phyloP scores from a whole-genome alignment of 495 filamentous ascomycete genomes.

The Annulohypoxylon moriforme region DNA sequence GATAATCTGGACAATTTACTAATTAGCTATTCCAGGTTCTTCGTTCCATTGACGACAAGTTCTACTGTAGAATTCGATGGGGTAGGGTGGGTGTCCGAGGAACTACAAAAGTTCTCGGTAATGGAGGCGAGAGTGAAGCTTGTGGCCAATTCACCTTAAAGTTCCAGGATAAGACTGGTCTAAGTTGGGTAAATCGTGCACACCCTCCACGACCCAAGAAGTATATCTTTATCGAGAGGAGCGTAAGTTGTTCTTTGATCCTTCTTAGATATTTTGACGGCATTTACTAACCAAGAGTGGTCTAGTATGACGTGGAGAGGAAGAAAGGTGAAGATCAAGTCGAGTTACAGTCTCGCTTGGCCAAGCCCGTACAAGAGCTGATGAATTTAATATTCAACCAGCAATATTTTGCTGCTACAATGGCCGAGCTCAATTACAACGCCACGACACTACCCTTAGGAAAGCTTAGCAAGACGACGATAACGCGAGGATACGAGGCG shows the following conservation, averaged over 20 bases:
- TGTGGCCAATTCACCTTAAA: slow-evolving; percentile 71
- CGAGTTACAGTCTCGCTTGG: slow-evolving; percentile 63
- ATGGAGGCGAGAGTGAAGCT: slow-evolving; percentile 58
- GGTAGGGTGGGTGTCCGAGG: slow-evolving; percentile 82
- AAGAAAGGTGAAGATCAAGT: slow-evolving; percentile 56
- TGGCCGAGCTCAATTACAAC: slow-evolving; percentile 80
- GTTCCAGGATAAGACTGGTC: slow-evolving; percentile 82
- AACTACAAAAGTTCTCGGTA: slow-evolving; percentile 62
- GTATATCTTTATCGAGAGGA: slow-evolving; percentile 80
- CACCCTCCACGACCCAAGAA: slow-evolving; percentile 70
- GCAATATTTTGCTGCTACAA: slow-evolving; percentile 69
- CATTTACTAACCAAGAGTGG: slow-evolving; percentile 37
- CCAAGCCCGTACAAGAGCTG: slow-evolving; percentile 68
- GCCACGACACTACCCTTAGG: slow-evolving; percentile 82
- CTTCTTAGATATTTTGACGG: slow-evolving; percentile 3
- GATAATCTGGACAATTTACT: slow-evolving; percentile 21
- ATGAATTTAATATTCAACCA: slow-evolving; percentile 87
- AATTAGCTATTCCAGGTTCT: slow-evolving; percentile 52
- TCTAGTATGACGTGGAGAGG: slow-evolving; percentile 68
- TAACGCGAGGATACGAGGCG: slow-evolving; percentile 74
- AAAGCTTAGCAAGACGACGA: slow-evolving; percentile 81
- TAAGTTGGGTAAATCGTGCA: slow-evolving; percentile 71
- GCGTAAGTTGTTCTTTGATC: slow-evolving; percentile 26
- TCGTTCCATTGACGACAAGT: slow-evolving; percentile 44
- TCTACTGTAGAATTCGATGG: slow-evolving; percentile 76